A percentile compares a stretch with the other conserved stretches of the same genome.
phyloP scores from a whole-genome alignment of 805 yeast species.

The Starmerella gropengiesseri region DNA sequence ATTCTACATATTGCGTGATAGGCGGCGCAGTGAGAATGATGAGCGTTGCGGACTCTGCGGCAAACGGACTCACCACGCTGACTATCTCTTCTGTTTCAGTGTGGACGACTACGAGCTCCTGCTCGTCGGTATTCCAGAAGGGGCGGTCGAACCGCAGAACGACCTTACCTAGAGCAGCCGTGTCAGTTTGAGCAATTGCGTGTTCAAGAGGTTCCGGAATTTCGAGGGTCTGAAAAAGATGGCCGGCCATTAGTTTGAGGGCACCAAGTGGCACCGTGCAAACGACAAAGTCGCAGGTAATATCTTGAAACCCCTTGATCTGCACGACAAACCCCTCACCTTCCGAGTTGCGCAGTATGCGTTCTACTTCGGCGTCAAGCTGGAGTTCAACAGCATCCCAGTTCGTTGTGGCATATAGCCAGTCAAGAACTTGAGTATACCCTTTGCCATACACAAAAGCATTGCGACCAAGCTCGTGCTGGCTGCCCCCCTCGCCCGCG shows the following conservation, averaged over 20 bases:
- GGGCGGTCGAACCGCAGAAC: conserved; percentile 51
- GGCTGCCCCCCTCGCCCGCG: conserved; percentile 43
- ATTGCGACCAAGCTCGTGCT: conserved; percentile 60
- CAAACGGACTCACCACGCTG: conserved; percentile 48
- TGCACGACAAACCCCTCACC: conserved; percentile 27
- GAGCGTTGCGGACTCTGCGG: conserved; percentile 37
- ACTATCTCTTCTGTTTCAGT: conserved; percentile 48
- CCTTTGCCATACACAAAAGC: conserved; percentile 42
- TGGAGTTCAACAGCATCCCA: conserved; percentile 28
- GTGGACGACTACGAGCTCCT: conserved; percentile 15
- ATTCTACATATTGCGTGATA: conserved; percentile 49
- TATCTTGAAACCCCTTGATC: conserved; percentile 26
- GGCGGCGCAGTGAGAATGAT: conserved; percentile 64
- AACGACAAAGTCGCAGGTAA: conserved; percentile 45
- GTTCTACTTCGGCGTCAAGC: conserved; percentile 38
- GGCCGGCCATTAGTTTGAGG: conserved; percentile 30
- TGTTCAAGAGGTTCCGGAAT: conserved; percentile 32
- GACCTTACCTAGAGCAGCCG: conserved; percentile 65
- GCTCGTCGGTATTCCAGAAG: conserved; percentile 50
- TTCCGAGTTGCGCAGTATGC: conserved; percentile 20
- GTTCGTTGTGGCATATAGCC: conserved; percentile 35
- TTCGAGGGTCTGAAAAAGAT: conserved; percentile 24
- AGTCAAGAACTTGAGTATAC: conserved; percentile 34
- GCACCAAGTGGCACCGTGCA: conserved; percentile 74
- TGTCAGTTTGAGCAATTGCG: conserved; percentile 41